Evolutionary conservation across 768 basidiomycete genomes (phyloP), one percentile per base, ranked within the genome.

Genomic region (Porpolomopsis calyptriformis): DNA sequence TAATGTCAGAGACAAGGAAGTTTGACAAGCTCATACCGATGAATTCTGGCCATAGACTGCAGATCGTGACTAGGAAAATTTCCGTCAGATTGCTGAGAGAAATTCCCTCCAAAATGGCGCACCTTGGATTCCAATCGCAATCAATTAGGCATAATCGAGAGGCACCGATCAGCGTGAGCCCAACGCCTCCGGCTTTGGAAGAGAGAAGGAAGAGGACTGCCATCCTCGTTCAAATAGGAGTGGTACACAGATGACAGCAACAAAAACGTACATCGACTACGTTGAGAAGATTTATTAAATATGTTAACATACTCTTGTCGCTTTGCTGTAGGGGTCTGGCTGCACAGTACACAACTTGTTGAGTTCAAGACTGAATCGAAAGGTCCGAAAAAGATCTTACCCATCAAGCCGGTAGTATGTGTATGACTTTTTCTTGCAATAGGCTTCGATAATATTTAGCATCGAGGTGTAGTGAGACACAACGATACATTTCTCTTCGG

Each of bases 401-500:
- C 96, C 94, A 57, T 99, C 94, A 26, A 97, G 72, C 2, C 96
- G 79, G 51, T 83, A 77, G 57, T 77, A 88, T 0, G 82, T 80
- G 60, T 91, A 97, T 8, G 69, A 66, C 54, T 73, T 77, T 51
- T 73, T 77, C 60, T 80, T 77, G 66, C 92, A 94, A 53, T 81
- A 85, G 2, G 77, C 78, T 65, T 97, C 90, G 24, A 99, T 68
- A 46, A 99, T 78, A 57, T 97, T 87, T 44, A 99, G 77, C 1
- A 93, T 96, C 4, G 85, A 83, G 0, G 93, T 98, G 57, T 86
- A 99, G 59, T 98, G 93, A n/a, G 92, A 97, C 26, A 94, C 88
- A 34, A 99, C 65, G 26, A 97, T 85, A 55, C 90, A 85, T 74
- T 99, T 99, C 65, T 99, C 94, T 33, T 85, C 80, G 0, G 88